phyloP scores from a whole-genome alignment of 1,139 yeast genomes.

The Debaryomyces coudertii region DNA sequence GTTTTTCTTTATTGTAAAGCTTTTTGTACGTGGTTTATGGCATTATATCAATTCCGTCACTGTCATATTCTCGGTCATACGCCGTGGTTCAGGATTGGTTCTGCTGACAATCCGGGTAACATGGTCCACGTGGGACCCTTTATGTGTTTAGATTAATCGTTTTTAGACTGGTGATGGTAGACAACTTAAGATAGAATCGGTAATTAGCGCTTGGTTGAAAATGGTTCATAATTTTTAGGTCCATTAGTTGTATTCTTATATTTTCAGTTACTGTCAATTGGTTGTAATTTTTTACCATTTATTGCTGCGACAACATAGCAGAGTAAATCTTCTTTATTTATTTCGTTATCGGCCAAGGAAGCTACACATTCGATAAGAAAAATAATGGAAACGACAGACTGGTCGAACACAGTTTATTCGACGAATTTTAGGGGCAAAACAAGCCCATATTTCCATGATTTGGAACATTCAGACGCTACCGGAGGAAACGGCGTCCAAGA shows the following conservation, averaged over 20 bases:
- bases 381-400: conserved; percentile 12
- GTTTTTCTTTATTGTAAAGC: background rate
- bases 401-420: conserved; percentile 10
- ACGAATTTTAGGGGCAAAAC: conserved; percentile 9
- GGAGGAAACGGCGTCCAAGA: background rate
- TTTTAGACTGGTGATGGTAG: background rate
- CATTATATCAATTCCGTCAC: background rate
- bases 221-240: background rate
- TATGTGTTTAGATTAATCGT: background rate
- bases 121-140: conserved; percentile 1
- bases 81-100: background rate
- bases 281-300: background rate
- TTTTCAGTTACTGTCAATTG: background rate
- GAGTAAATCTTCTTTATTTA: background rate
- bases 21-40: background rate
- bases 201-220: background rate
- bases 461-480: conserved; percentile 4
- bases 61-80: background rate
- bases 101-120: background rate
- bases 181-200: background rate
- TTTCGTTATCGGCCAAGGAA: conserved; percentile 1
- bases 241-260: background rate
- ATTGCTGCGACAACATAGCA: background rate
- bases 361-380: background rate
- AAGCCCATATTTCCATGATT: conserved; percentile 11